A percentile compares a stretch with the other conserved stretches of the same genome.
phyloP scores from a whole-genome alignment of 441 rosid species.

The Erysimum cheiri region DNA sequence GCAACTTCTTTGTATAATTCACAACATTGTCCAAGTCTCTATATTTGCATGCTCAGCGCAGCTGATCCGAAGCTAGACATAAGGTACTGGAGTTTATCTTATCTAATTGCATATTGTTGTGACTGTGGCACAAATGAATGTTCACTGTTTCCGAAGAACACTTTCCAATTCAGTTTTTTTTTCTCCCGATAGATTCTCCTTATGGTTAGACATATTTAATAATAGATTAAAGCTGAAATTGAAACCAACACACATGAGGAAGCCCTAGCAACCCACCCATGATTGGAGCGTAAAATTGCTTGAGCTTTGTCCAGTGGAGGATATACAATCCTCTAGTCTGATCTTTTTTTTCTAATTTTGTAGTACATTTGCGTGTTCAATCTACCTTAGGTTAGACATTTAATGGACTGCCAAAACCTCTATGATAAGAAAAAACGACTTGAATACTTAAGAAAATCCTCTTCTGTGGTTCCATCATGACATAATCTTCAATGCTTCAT shows the following conservation, averaged over 20 bases:
- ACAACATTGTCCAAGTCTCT: slow-evolving; percentile 93
- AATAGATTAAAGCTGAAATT: slow-evolving; percentile 20
- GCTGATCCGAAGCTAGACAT: slow-evolving; percentile 92
- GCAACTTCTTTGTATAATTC: slow-evolving; percentile 80
- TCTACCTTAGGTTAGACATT: slow-evolving; percentile 27
- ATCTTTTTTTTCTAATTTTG: slow-evolving; percentile 14
- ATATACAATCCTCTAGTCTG: slow-evolving; percentile 26
- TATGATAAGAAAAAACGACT: slow-evolving; percentile 13
- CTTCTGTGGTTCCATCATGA: slow-evolving; percentile 12
- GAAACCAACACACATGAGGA: neutral
- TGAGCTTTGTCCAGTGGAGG: slow-evolving; percentile 18
- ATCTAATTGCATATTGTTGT: slow-evolving; percentile 20
- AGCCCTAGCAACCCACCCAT: slow-evolving; percentile 12
- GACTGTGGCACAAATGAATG: slow-evolving; percentile 27
- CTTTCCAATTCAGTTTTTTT: neutral
- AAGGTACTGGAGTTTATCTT: slow-evolving; percentile 61
- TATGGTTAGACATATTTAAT: slow-evolving; percentile 15
- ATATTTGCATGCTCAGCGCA: slow-evolving; percentile 90
- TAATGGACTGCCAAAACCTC: slow-evolving; percentile 18
- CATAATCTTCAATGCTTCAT: slow-evolving; percentile 17
- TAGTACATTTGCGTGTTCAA: slow-evolving; percentile 32
- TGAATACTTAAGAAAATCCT: slow-evolving; percentile 6
- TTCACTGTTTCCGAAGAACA: slow-evolving; percentile 15
- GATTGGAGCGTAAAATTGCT: slow-evolving; percentile 5
- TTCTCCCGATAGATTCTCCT: neutral